These are phyloP conservation scores for Mangifera indica DNA, from an alignment of 345 rosid species.

Conservation along the genomic window DNA sequence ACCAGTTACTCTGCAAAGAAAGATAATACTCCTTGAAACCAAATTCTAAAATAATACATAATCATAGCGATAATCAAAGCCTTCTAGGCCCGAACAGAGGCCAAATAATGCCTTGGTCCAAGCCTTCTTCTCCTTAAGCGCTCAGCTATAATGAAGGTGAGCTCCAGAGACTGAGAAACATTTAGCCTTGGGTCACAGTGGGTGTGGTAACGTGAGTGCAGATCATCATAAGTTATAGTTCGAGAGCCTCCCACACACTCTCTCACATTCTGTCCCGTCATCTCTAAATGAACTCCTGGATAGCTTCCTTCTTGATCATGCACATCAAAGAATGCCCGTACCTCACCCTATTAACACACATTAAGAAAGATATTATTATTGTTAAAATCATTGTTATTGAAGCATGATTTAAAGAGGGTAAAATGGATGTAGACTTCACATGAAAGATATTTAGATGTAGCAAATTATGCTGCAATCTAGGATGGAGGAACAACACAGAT, in stretches of 20 bases:
- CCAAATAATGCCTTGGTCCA: conserved; percentile 11
- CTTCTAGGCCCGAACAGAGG: conserved; percentile 11
- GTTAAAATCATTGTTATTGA: background rate
- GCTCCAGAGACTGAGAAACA: conserved; percentile 46
- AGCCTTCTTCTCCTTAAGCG: conserved; percentile 36
- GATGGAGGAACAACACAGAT: background rate
- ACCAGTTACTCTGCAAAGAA: background rate
- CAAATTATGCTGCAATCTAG: background rate
- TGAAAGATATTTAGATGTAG: background rate
- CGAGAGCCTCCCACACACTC: conserved; percentile 44
- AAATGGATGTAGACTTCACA: background rate
- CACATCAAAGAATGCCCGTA: conserved; percentile 42
- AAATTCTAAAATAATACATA: background rate
- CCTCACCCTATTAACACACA: conserved; percentile 30
- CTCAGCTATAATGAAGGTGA: conserved; percentile 38
- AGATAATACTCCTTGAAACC: background rate
- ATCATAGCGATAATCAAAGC: background rate
- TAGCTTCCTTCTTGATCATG: conserved; percentile 46
- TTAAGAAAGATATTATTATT: background rate
- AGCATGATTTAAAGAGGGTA: background rate
- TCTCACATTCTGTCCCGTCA: conserved; percentile 43
- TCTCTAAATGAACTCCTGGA: conserved; percentile 44
- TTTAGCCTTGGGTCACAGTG: conserved; percentile 44
- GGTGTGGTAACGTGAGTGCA: conserved; percentile 40
- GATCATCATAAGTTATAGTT: conserved; percentile 39